Conservation (phyloP, 768 basidiomycete genomes). For the Plicaturopsis crispa region DNA sequence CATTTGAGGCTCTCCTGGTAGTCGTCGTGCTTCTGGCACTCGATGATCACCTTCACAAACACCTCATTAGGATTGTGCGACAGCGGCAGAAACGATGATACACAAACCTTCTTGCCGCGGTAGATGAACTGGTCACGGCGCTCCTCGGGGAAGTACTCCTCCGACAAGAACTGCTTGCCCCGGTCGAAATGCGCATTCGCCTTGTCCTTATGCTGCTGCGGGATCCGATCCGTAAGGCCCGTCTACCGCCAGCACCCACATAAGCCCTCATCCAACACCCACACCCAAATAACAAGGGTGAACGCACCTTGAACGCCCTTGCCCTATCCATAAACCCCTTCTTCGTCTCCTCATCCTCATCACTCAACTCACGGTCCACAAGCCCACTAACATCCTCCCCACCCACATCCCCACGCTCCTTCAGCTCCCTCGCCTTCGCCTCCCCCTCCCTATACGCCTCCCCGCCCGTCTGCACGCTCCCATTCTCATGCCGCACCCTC, state of each 20-base stretch:
- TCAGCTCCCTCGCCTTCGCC: not conserved
- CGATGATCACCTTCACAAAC: slow-evolving; percentile 66
- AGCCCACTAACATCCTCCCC: no score
- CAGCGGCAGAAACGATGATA: not conserved
- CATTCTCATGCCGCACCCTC: slow-evolving; percentile 22
- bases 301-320: no score
- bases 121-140: slow-evolving; percentile 90
- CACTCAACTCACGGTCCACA: no score
- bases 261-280: no score
- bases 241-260: no score
- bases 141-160: slow-evolving; percentile 88
- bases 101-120: slow-evolving; percentile 77
- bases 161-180: slow-evolving; percentile 59
- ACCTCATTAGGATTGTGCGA: no score
- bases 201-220: no score
- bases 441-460: slow-evolving; percentile 7
- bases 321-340: slow-evolving; percentile 20
- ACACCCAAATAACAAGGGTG: no score
- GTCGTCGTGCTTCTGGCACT: slow-evolving; percentile 88
- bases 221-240: no score
- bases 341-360: slow-evolving; percentile 34
- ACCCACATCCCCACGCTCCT: not conserved
- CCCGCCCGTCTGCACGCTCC: slow-evolving; percentile 20
- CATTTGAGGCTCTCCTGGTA: slow-evolving; percentile 80
- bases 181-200: slow-evolving; percentile 47